These are phyloP conservation scores for Talaromyces albobiverticillius DNA, from an alignment of 2,329 filamentous ascomycete species.

Conservation along the genomic window DNA sequence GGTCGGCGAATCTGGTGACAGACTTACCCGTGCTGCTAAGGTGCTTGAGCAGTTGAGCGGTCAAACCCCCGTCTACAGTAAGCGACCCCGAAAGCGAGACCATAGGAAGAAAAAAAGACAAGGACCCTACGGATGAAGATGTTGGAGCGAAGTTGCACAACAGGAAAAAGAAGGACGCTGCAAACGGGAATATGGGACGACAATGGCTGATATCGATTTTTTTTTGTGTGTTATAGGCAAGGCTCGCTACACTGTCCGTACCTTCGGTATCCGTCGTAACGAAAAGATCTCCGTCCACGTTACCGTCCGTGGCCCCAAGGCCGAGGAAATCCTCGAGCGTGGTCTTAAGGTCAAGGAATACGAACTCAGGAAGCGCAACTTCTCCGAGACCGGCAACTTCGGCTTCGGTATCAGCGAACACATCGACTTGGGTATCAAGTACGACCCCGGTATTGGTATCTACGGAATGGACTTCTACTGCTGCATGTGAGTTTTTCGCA, in stretches of 20 bases:
- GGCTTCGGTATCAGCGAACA: slow-evolving; percentile 99
- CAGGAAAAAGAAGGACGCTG: neutral
- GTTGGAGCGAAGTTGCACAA: slow-evolving; percentile 7
- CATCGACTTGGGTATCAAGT: slow-evolving; percentile 99
- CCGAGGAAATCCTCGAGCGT: slow-evolving; percentile 99
- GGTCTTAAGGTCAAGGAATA: slow-evolving; percentile 99
- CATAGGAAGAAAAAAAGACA: neutral
- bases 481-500: slow-evolving; percentile 73
- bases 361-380: slow-evolving; percentile 99
- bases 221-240: slow-evolving; percentile 63
- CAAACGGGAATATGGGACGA: neutral
- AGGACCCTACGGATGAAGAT: neutral
- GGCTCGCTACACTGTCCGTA: slow-evolving; percentile 99
- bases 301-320: slow-evolving; percentile 98
- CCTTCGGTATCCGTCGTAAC: slow-evolving; percentile 99
- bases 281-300: slow-evolving; percentile 99
- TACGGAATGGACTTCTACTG: slow-evolving; percentile 99
- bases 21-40: slow-evolving; percentile 99
- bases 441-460: slow-evolving; percentile 96
- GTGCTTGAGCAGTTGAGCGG: slow-evolving; percentile 98
- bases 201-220: neutral
- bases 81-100: slow-evolving; percentile 35
- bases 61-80: slow-evolving; percentile 99
- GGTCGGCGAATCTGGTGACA: slow-evolving; percentile 99
- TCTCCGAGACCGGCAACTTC: slow-evolving; percentile 99